These are phyloP conservation scores for Schizothecium vesticola DNA, from an alignment of 495 filamentous ascomycete genomes.

Conservation along the genomic window DNA sequence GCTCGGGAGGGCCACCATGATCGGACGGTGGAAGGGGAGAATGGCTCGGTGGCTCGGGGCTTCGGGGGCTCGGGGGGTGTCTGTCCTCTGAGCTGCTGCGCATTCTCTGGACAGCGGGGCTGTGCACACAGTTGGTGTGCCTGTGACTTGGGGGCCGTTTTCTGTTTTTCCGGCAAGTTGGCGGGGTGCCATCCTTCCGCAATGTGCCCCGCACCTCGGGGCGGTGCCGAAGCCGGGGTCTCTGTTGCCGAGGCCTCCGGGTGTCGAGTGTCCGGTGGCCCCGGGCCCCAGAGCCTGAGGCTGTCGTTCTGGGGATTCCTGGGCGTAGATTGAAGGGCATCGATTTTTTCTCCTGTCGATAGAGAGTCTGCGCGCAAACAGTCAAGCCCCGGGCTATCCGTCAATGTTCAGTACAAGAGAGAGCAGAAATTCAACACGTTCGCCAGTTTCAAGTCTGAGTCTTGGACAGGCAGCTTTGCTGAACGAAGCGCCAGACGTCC, in stretches of 20 bases:
- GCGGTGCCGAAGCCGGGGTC: neutral
- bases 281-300: neutral
- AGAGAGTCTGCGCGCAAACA: neutral
- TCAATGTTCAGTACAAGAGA: too few species aligned
- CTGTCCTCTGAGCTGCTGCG: slow-evolving; percentile 8
- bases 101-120: slow-evolving; percentile 4
- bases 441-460: too few species aligned
- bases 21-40: neutral
- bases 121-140: slow-evolving; percentile 3
- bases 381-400: neutral
- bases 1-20: neutral
- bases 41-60: neutral
- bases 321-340: too few species aligned
- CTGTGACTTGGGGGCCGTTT: neutral
- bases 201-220: neutral
- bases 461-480: too few species aligned
- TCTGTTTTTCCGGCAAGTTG: neutral
- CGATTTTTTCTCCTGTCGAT: neutral
- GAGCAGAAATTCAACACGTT: too few species aligned
- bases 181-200: neutral
- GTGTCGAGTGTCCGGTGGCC: neutral
- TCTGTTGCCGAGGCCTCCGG: neutral
- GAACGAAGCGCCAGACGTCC: too few species aligned
- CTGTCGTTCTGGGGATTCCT: neutral
- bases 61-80: neutral